Evolutionary conservation across 176 grass and related monocot species (phyloP), one percentile per base, ranked within the genome.

Genomic region (Bolboschoenus planiculmis): DNA sequence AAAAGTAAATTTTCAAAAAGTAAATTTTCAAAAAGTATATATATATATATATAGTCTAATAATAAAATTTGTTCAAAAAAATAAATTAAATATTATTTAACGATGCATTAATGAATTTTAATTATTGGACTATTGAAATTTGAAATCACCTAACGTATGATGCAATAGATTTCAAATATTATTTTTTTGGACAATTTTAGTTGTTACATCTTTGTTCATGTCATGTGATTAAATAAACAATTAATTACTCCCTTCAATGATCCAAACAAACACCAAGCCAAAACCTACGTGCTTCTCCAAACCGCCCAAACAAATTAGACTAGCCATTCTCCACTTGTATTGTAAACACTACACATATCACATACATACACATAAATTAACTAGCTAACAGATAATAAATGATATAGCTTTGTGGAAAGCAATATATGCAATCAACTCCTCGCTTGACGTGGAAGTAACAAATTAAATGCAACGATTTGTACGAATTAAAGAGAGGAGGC

Each of bases 381-480:
- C 9, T 61, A 31, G 58, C 24, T 30, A 30, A 61, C 0, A 61
- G 30, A 36, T 36, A 15, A n/a, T n/a, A n/a, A n/a, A 46, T 44
- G 68, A 46, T 46, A 73, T 46, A 46, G n/a, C 68, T 70, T 70
- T 70, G 36, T 27, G 39, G 10, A 46, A 46, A 73, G 40, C 44
- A 42, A 46, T 11, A 37, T 16, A 56, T 20, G 3, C 34, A 70
- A 48, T 11, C 34, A n/a, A 70, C 30, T 23, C 50, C 71, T 75
- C 71, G 24, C 71, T 75, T 75, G 40, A 31, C 71, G 71, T 75
- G 71, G 43, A 75, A 50, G 71, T 47, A 16, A 75, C 50, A 75
- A 43, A 30, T 10, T 30, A 33, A 27, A 63, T 63, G n/a, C n/a
- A n/a, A n/a, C n/a, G n/a, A n/a, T n/a, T n/a, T n/a, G n/a, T n/a